Base-by-base conservation (phyloP, 805 yeast species). In the Candida coquimbonensis region DNA sequence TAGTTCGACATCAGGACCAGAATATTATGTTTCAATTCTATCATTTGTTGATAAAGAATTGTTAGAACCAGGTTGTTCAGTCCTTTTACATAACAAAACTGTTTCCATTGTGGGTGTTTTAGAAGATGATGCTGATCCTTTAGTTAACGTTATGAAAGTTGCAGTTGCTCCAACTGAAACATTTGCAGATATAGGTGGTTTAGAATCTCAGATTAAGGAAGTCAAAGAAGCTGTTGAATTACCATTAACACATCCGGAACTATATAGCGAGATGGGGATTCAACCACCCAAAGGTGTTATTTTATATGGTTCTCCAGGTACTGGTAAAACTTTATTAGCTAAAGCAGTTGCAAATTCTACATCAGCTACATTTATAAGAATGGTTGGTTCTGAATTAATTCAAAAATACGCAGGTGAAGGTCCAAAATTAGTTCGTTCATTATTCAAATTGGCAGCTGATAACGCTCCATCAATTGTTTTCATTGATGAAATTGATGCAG, bases 301-400 rank as follows among this genome's bases (percentile, higher is more conserved):
- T 56, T 73, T 91, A 48, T 91, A 91, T 63, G 98, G 98, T 60
- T 95, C 97, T 0, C 98, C 98, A 33, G 98, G 98, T 67, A 91
- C 98, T 4, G 98, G 98, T 57, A 91, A 91, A 66, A 91, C 98
- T 1, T 71, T 91, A 48, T 74, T 91, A 55, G 98, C 98, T 13
- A 91, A 90, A 66, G 99, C 99, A 0, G 99, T 93, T 40, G 99
- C 99, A 4, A 91, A 93, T 66, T 97, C 93, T 62, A 93, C 99
- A 1, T 82, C 93, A 51, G 98, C 98, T 3, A 89, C 97, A 4
- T 93, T 93, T 57, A 73, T 93, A 62, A 81, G 99, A 66, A 89
- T 93, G 65, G 98, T 91, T 29, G 99, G 99, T 24, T 87, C 96
- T 1, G 99, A 93, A 67, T 78, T 93, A 61, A 90, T 93, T 62